phyloP scores from a whole-genome alignment of 805 yeast genomes.

The Saccharomycopsis sp. region DNA sequence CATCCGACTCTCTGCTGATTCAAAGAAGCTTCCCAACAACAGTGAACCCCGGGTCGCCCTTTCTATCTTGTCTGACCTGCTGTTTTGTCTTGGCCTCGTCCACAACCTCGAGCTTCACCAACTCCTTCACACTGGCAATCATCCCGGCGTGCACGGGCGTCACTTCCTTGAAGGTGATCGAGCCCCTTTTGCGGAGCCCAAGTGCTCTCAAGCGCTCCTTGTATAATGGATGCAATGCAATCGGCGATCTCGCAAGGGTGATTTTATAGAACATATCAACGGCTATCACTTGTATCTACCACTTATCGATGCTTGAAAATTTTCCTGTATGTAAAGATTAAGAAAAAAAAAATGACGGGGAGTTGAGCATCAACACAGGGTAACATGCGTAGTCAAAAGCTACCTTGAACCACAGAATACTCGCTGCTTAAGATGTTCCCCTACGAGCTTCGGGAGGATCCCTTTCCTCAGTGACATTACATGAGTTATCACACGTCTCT shows the following conservation, averaged over 20 bases:
- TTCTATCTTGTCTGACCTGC: constrained; percentile 48
- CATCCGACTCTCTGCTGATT: too few relatives aligned
- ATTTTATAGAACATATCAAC: constrained; percentile 48
- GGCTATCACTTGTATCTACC: too few relatives aligned
- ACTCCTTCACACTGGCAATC: constrained; percentile 73
- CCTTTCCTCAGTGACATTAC: too few relatives aligned
- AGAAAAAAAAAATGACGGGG: too few relatives aligned
- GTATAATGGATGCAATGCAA: constrained; percentile 68
- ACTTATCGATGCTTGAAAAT: not conserved
- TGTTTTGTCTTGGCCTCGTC: constrained; percentile 41
- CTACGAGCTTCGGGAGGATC: too few relatives aligned
- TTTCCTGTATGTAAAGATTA: not conserved
- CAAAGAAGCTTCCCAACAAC: constrained; percentile 29
- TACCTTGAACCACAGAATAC: too few relatives aligned
- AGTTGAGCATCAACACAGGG: too few relatives aligned
- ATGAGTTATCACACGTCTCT: too few relatives aligned
- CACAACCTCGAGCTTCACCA: constrained; percentile 72
- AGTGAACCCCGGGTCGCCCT: constrained; percentile 55
- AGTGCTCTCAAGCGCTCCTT: constrained; percentile 58
- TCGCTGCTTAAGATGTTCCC: too few relatives aligned
- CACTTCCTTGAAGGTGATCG: constrained; percentile 61
- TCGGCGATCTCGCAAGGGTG: constrained; percentile 71
- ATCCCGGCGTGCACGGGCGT: constrained; percentile 80
- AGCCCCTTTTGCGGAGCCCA: constrained; percentile 70
- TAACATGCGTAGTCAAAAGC: too few relatives aligned